Evolutionary conservation across 163 green algal genomes (phyloP).

Genomic region (Coccomyxa subellipsoidea): DNA sequence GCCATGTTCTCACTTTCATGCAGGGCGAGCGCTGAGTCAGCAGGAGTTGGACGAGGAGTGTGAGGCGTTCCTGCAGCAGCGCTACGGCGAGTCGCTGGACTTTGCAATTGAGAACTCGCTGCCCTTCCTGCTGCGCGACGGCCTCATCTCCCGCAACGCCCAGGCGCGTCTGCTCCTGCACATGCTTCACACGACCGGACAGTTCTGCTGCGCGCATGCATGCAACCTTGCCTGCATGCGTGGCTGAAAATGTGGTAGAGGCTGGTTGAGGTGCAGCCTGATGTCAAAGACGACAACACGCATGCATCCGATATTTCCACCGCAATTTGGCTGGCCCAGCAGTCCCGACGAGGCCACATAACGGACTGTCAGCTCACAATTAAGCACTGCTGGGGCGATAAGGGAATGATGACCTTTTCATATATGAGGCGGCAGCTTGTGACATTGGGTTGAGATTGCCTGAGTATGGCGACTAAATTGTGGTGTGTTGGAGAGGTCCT

Average conservation of each 20-base stretch:
- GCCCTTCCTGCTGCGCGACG: constrained; percentile 42
- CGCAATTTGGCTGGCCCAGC: no score
- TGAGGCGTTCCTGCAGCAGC: constrained; percentile 36
- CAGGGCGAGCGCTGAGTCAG: constrained; percentile 16
- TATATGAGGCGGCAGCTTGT: no score
- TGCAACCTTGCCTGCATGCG: no score
- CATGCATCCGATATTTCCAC: no score
- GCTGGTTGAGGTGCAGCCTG: neutral
- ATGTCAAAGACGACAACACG: neutral
- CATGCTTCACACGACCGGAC: neutral
- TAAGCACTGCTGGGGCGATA: no score
- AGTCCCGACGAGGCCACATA: no score
- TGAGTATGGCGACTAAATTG: no score
- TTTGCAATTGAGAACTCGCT: constrained; percentile 51
- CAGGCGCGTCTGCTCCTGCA: constrained; percentile 17
- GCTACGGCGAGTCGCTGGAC: constrained; percentile 55
- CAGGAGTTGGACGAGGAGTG: constrained; percentile 45
- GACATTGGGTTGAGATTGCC: no score
- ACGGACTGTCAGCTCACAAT: no score
- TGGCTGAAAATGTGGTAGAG: neutral
- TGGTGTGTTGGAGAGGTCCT: no score
- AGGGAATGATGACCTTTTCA: no score
- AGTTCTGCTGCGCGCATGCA: neutral
- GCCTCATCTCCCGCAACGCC: constrained; percentile 25
- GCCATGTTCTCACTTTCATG: neutral